Evolutionary conservation across 73 alveolate species (phyloP).

Genomic region (Paramecium biaurelia): DNA sequence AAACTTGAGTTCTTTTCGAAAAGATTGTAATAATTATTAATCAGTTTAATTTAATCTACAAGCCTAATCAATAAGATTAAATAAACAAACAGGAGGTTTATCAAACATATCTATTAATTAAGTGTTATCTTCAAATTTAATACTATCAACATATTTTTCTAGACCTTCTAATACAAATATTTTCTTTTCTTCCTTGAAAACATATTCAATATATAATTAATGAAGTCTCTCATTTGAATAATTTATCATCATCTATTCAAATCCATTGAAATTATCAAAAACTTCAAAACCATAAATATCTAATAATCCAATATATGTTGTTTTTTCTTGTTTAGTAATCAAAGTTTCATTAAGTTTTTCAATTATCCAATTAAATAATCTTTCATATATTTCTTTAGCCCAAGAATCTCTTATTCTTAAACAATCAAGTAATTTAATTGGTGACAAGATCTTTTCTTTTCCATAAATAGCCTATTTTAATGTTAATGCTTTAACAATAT

Average conservation of each 20-base stretch:
- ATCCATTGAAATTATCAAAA: constrained; percentile 85
- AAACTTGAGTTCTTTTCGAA: constrained; percentile 57
- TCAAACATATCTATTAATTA: constrained; percentile 69
- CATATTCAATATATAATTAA: constrained; percentile 90
- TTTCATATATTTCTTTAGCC: constrained; percentile 93
- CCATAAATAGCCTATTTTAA: background rate
- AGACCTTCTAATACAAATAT: constrained; percentile 69
- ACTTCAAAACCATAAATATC: constrained; percentile 98
- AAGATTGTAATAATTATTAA: constrained; percentile 24
- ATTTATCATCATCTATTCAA: constrained; percentile 94
- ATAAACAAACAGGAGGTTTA: constrained; percentile 70
- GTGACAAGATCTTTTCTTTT: constrained; percentile 68
- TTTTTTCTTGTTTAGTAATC: background rate
- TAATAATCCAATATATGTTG: constrained; percentile 80
- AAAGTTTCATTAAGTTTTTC: constrained; percentile 59
- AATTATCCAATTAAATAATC: constrained; percentile 90
- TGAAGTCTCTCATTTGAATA: constrained; percentile 95
- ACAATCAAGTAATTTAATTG: constrained; percentile 66
- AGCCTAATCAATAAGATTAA: constrained; percentile 76
- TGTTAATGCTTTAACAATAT: constrained; percentile 63
- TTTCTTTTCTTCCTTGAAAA: constrained; percentile 86
- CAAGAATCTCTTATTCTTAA: constrained; percentile 83
- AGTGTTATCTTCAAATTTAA: constrained; percentile 50
- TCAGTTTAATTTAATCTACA: constrained; percentile 51
- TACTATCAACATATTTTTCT: constrained; percentile 32